Percentiles rank a stretch among this genome's conserved stretches.
These are phyloP conservation scores for Trypanosoma brucei DNA, from an alignment of 208 protist genomes.

Conservation along the genomic window DNA sequence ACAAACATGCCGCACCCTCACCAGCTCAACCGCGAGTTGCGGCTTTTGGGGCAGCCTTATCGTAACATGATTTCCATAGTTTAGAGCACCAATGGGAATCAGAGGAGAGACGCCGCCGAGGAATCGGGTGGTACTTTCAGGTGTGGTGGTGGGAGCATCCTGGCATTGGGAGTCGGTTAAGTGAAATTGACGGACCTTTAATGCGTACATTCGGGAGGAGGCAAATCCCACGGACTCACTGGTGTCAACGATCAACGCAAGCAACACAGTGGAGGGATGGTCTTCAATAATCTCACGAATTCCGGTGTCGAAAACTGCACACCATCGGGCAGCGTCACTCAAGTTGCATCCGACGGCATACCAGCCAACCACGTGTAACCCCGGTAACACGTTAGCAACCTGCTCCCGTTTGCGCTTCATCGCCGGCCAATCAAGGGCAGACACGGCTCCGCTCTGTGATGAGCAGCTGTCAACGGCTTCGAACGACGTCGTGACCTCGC, in stretches of 20 bases:
- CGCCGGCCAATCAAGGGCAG: conserved; percentile 30
- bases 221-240: not conserved
- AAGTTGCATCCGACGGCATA: conserved; percentile 35
- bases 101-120: not conserved
- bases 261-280: conserved; percentile 3
- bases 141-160: not conserved
- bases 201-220: too few relatives aligned
- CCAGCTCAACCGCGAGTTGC: conserved; percentile 2
- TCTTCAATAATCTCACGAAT: conserved; percentile 7
- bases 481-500: not conserved
- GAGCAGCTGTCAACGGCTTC: not conserved
- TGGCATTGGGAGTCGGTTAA: not conserved
- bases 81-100: conserved; percentile 1
- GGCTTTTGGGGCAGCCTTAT: not conserved
- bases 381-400: conserved; percentile 37
- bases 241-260: conserved; percentile 26
- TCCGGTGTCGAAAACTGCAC: conserved; percentile 15
- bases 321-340: conserved; percentile 10
- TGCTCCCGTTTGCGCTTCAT: conserved; percentile 30
- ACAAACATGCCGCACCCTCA: conserved; percentile 5
- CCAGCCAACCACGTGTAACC: conserved; percentile 51
- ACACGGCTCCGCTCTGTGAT: not conserved
- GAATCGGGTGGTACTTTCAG: not conserved
- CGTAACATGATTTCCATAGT: conserved; percentile 11
- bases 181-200: too few relatives aligned